Evolutionary conservation across 352 stramenopile genomes (phyloP).

Genomic region (Phytophthora vignae): DNA sequence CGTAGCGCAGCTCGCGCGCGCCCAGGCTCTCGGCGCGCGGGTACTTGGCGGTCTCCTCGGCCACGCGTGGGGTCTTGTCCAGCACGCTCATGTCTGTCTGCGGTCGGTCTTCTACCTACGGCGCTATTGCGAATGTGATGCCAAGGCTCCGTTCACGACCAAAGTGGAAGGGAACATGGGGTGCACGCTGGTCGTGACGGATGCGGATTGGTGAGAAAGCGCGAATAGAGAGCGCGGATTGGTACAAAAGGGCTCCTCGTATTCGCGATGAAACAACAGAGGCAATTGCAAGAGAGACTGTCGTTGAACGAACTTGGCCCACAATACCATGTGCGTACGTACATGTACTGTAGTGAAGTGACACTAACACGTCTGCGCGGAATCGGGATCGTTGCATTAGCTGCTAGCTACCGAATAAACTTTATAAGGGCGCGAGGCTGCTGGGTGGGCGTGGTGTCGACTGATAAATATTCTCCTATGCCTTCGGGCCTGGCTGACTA

Average conservation of each 20-base stretch:
- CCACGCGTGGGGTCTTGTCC: constrained; percentile 84
- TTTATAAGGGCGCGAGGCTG: constrained; percentile 17
- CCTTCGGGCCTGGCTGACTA: constrained; percentile 29
- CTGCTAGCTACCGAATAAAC: constrained; percentile 7
- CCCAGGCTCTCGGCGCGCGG: constrained; percentile 52
- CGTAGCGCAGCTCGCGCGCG: constrained; percentile 82
- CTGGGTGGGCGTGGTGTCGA: constrained; percentile 20
- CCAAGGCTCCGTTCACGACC: too few species aligned
- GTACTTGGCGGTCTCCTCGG: constrained; percentile 82
- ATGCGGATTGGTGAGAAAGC: neutral
- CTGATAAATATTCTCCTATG: constrained; percentile 58
- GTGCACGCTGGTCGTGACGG: neutral
- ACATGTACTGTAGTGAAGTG: neutral
- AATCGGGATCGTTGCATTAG: too few species aligned
- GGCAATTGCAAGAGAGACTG: neutral
- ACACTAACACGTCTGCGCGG: too few species aligned
- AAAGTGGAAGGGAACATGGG: neutral
- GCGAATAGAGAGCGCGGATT: neutral
- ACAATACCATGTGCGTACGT: constrained; percentile 7
- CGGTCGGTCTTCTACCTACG: constrained; percentile 18
- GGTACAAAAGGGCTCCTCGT: neutral
- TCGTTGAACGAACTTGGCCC: neutral
- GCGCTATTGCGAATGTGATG: constrained; percentile 24
- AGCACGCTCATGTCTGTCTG: constrained; percentile 55
- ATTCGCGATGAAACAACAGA: neutral